Percentiles rank a stretch among this genome's conserved stretches.
These are phyloP conservation scores for Royoungia palumana DNA, from an alignment of 768 basidiomycete genomes.

Conservation along the genomic window DNA sequence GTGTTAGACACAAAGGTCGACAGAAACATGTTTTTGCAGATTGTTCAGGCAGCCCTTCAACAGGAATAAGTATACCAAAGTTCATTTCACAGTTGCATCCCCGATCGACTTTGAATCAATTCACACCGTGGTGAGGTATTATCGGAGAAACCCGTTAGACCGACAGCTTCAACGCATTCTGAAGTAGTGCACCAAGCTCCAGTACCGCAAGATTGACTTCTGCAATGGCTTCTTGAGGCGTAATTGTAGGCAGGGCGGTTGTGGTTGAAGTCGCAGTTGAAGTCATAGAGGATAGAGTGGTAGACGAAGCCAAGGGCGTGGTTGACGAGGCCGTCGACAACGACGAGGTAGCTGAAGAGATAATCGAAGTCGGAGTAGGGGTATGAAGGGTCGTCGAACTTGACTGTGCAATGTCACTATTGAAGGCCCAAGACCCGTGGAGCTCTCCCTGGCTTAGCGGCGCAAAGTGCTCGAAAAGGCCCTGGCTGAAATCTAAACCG, in stretches of 20 bases:
- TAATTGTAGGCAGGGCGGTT: constrained; percentile 14
- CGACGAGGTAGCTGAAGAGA: constrained; percentile 11
- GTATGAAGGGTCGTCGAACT: constrained; percentile 16
- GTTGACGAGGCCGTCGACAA: constrained; percentile 5
- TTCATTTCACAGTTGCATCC: constrained; percentile 1
- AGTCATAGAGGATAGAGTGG: constrained; percentile 9
- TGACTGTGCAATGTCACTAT: constrained; percentile 19
- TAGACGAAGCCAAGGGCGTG: constrained; percentile 10
- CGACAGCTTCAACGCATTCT: constrained; percentile 7
- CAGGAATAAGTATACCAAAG: constrained; percentile 9
- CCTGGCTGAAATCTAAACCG: constrained; percentile 45
- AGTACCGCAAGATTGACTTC: constrained; percentile 27
- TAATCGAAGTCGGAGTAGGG: constrained; percentile 6
- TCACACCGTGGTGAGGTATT: background rate
- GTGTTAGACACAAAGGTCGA: constrained; percentile 19
- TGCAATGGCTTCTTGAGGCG: constrained; percentile 13
- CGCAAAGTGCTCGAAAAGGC: constrained; percentile 45
- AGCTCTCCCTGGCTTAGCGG: constrained; percentile 33
- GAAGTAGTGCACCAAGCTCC: constrained; percentile 21
- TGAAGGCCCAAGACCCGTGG: constrained; percentile 40
- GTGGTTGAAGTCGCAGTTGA: too few relatives aligned
- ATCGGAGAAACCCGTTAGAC: background rate
- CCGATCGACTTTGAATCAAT: background rate
- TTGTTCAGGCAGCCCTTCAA: constrained; percentile 32
- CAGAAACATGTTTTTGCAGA: constrained; percentile 31